Evolutionary conservation across 1,284 basidiomycete species (phyloP).

Genomic region (Neolentinus lepideus): DNA sequence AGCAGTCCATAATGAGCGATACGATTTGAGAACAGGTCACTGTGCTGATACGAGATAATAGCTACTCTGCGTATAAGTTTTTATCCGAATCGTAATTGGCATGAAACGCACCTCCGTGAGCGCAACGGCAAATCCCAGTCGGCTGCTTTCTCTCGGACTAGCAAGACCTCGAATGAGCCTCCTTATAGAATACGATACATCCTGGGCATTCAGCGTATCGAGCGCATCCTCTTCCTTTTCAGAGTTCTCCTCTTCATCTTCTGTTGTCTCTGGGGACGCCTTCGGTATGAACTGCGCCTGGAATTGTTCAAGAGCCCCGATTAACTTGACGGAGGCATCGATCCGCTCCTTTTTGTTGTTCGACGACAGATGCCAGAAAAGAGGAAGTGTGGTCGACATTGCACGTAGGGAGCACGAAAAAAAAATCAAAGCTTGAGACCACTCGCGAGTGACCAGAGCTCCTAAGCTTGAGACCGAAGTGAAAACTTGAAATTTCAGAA

Average conservation of each 20-base stretch:
- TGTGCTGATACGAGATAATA: constrained; percentile 75
- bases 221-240: constrained; percentile 37
- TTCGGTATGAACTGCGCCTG: constrained; percentile 56
- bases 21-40: constrained; percentile 74
- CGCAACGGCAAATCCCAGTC: constrained; percentile 93
- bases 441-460: no score
- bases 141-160: constrained; percentile 87
- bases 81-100: neutral
- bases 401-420: no score
- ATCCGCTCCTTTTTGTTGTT: constrained; percentile 73
- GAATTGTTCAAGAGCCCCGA: constrained; percentile 76
- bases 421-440: no score
- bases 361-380: constrained; percentile 95
- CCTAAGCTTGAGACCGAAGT: neutral
- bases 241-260: constrained; percentile 32
- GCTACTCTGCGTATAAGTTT: constrained; percentile 32
- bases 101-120: constrained; percentile 76
- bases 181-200: constrained; percentile 86
- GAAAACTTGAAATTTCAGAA: neutral
- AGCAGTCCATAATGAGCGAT: constrained; percentile 64
- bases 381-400: constrained; percentile 81
- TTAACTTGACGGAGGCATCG: constrained; percentile 81
- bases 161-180: constrained; percentile 83
- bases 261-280: constrained; percentile 27
- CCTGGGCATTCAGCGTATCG: constrained; percentile 70